These are phyloP conservation scores for Dorcoceras hygrometricum DNA, from an alignment of 257 asterid species.

Conservation along the genomic window DNA sequence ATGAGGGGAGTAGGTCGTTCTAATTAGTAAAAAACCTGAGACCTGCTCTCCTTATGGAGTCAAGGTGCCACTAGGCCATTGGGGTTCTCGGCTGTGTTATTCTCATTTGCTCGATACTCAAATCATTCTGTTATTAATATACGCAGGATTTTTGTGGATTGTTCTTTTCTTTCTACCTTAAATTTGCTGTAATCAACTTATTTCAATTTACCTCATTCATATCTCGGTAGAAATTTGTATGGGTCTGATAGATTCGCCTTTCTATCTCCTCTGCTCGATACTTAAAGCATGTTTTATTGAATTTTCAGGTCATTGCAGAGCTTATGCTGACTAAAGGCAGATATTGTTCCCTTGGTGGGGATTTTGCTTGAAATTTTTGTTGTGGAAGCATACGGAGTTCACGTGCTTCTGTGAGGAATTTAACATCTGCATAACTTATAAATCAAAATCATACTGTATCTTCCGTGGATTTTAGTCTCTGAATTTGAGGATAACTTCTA, in stretches of 20 bases:
- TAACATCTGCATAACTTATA: not conserved
- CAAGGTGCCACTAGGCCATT: not conserved
- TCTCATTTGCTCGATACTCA: too few relatives aligned
- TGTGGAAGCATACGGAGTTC: not conserved
- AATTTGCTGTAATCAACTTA: not conserved
- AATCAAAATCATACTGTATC: not conserved
- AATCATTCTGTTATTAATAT: not conserved
- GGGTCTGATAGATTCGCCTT: not conserved
- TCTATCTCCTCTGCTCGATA: not conserved
- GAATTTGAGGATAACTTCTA: too few relatives aligned
- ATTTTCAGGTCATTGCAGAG: constrained; percentile 14
- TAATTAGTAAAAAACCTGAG: not conserved
- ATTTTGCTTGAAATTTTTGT: not conserved
- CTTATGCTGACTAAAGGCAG: constrained; percentile 5
- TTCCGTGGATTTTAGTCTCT: not conserved
- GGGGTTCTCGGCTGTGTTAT: not conserved
- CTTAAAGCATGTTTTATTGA: not conserved
- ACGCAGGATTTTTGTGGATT: too few relatives aligned
- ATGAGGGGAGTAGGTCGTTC: not conserved
- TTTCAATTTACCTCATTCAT: not conserved
- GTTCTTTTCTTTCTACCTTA: too few relatives aligned
- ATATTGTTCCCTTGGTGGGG: not conserved
- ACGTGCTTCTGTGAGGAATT: not conserved
- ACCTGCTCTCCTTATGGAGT: not conserved
- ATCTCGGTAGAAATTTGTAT: not conserved